A percentile compares a stretch with the other conserved stretches of the same genome.
phyloP scores from a whole-genome alignment of 164 flowering plant species.

The Dillenia turbinata region DNA sequence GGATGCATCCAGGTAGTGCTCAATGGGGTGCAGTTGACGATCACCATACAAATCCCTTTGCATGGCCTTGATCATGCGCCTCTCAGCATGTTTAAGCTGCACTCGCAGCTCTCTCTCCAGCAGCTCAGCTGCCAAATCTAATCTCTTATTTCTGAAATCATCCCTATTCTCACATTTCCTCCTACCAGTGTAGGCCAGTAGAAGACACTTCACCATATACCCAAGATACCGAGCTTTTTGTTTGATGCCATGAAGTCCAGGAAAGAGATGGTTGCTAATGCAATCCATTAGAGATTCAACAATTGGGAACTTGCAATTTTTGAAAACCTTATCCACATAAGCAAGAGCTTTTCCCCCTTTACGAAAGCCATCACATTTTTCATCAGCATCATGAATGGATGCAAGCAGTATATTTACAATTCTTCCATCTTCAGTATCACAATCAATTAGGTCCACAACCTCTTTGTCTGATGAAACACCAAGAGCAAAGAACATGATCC shows the following conservation, averaged over 20 bases:
- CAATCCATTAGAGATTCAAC: constrained; percentile 47
- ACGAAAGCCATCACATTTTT: constrained; percentile 49
- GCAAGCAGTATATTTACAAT: constrained; percentile 58
- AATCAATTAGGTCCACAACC: constrained; percentile 60
- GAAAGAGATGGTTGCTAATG: constrained; percentile 49
- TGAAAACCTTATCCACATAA: constrained; percentile 29
- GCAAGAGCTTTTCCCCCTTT: constrained; percentile 34
- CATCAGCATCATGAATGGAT: constrained; percentile 73
- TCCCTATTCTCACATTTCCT: constrained; percentile 74
- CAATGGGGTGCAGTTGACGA: constrained; percentile 49
- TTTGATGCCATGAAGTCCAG: constrained; percentile 33
- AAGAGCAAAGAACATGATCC: constrained; percentile 87
- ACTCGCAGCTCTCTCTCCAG: constrained; percentile 70
- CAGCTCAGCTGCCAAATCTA: constrained; percentile 77
- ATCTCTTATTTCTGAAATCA: constrained; percentile 80
- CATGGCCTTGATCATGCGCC: constrained; percentile 70
- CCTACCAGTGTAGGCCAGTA: constrained; percentile 56
- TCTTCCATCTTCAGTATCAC: constrained; percentile 33
- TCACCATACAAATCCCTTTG: constrained; percentile 82
- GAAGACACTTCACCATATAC: constrained; percentile 83
- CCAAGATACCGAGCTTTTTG: constrained; percentile 81
- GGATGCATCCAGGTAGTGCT: constrained; percentile 68
- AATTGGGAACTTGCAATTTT: constrained; percentile 54
- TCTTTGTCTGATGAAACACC: constrained; percentile 75
- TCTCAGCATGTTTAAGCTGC: constrained; percentile 71